Percentiles rank a stretch among this genome's conserved stretches.
Conservation (phyloP, 2,329 filamentous ascomycete species). For the Penicillium sumatraense region DNA sequence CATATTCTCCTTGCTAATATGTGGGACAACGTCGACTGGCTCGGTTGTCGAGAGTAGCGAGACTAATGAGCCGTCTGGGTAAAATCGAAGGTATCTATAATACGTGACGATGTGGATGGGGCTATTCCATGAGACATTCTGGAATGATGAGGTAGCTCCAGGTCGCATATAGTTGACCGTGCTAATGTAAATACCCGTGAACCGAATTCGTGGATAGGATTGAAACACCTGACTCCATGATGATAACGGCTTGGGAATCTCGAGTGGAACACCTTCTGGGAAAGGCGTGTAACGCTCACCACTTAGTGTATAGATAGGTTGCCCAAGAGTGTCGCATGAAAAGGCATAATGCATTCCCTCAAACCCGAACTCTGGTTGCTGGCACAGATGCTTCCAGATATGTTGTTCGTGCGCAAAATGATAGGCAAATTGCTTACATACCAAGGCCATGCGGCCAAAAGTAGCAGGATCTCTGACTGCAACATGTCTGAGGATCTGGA, state of each 20-base stretch:
- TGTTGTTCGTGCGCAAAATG: conserved; percentile 81
- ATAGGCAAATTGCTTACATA: conserved; percentile 87
- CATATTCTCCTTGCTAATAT: conserved; percentile 74
- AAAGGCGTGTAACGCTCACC: conserved; percentile 41
- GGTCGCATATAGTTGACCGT: conserved; percentile 93
- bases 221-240: conserved; percentile 75
- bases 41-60: conserved; percentile 80
- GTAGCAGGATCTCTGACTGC: conserved; percentile 76
- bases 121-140: conserved; percentile 74
- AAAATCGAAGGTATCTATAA: conserved; percentile 95
- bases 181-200: conserved; percentile 94
- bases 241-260: conserved; percentile 47
- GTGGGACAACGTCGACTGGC: conserved; percentile 83
- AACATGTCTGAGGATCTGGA: conserved; percentile 76
- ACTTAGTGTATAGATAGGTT: conserved; percentile 36
- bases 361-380: conserved; percentile 76
- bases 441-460: conserved; percentile 74
- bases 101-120: conserved; percentile 97
- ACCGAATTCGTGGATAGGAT: conserved; percentile 80
- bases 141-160: conserved; percentile 70
- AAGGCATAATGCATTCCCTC: conserved; percentile 81
- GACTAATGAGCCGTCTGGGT: conserved; percentile 83
- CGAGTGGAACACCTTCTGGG: conserved; percentile 29
- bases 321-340: conserved; percentile 63
- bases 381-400: conserved; percentile 80